These are phyloP conservation scores for Laetiporus sulphureus DNA, from an alignment of 1,284 basidiomycete genomes.

Conservation along the genomic window DNA sequence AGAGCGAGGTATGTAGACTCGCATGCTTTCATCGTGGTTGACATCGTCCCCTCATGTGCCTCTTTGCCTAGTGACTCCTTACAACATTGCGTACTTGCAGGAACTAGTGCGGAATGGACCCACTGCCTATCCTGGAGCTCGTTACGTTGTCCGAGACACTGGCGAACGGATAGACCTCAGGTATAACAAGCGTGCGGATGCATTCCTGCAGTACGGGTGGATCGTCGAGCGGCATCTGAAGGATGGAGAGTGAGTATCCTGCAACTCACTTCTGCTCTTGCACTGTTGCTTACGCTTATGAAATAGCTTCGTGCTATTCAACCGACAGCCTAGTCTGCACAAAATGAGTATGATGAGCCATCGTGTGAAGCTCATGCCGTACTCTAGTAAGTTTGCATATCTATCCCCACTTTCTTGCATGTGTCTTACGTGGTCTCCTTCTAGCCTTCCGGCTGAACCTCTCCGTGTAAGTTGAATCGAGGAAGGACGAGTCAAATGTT, in stretches of 20 bases:
- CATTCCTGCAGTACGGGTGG: slow-evolving; percentile 97
- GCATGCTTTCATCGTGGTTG: neutral
- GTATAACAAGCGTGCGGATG: slow-evolving; percentile 97
- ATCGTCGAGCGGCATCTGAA: slow-evolving; percentile 97
- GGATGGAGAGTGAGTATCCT: slow-evolving; percentile 83
- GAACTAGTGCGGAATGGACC: slow-evolving; percentile 97
- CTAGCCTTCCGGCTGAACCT: slow-evolving; percentile 93
- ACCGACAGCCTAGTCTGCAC: slow-evolving; percentile 96
- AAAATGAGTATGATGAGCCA: slow-evolving; percentile 99
- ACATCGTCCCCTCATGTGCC: slow-evolving; percentile 8
- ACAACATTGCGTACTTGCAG: slow-evolving; percentile 94
- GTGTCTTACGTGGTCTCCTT: slow-evolving; percentile 4
- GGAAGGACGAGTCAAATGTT: neutral
- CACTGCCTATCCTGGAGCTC: slow-evolving; percentile 91
- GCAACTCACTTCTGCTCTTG: neutral
- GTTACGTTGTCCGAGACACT: slow-evolving; percentile 96
- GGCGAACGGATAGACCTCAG: slow-evolving; percentile 97
- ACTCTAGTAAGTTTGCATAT: slow-evolving; percentile 73
- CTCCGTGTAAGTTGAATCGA: slow-evolving; percentile 68
- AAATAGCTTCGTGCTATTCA: slow-evolving; percentile 87
- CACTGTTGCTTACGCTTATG: neutral
- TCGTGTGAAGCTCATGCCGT: slow-evolving; percentile 95
- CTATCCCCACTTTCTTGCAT: slow-evolving; percentile 20
- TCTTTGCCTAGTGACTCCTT: slow-evolving; percentile 78
- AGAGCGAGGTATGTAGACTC: slow-evolving; percentile 68